Conservation (phyloP, 2,329 filamentous ascomycete species). For the Diplocarpon rosae region DNA sequence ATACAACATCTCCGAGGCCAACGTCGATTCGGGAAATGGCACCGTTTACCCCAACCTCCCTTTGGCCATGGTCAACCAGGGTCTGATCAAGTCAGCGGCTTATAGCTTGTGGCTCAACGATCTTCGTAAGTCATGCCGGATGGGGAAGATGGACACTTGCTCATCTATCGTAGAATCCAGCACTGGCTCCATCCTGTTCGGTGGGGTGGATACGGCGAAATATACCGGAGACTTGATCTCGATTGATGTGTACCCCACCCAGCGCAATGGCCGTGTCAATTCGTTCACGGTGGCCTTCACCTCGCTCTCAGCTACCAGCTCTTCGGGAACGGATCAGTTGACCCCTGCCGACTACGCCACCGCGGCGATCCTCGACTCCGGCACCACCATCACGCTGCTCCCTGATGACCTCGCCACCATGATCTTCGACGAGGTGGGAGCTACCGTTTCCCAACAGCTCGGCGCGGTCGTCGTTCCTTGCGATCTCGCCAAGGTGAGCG, state of each 20-base stretch:
- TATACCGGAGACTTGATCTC: conserved; percentile 30
- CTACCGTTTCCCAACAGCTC: conserved; percentile 32
- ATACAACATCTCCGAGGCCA: conserved; percentile 34
- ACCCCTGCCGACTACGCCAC: conserved; percentile 30
- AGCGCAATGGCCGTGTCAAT: conserved; percentile 8
- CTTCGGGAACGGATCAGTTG: conserved; percentile 30
- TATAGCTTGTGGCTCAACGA: conserved; percentile 30
- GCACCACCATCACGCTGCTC: conserved; percentile 56
- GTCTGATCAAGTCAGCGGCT: conserved; percentile 34
- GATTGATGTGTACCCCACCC: conserved; percentile 23
- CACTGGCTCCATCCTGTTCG: conserved; percentile 32
- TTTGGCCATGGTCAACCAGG: conserved; percentile 30
- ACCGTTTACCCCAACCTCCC: conserved; percentile 29
- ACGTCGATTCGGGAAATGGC: conserved; percentile 35
- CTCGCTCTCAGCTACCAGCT: conserved; percentile 23
- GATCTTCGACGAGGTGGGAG: conserved; percentile 35
- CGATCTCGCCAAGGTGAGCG: conserved; percentile 28
- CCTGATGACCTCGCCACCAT: conserved; percentile 42
- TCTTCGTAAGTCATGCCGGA: conserved; percentile 20
- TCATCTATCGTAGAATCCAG: conserved; percentile 20
- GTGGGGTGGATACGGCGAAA: conserved; percentile 37
- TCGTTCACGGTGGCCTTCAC: conserved; percentile 28
- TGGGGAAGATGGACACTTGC: background rate
- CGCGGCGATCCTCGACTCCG: conserved; percentile 50
- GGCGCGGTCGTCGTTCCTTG: conserved; percentile 41